A percentile compares a stretch with the other conserved stretches of the same genome.
These are phyloP conservation scores for Chloranthus sessilifolius DNA, from an alignment of 164 flowering plant species.

Conservation along the genomic window DNA sequence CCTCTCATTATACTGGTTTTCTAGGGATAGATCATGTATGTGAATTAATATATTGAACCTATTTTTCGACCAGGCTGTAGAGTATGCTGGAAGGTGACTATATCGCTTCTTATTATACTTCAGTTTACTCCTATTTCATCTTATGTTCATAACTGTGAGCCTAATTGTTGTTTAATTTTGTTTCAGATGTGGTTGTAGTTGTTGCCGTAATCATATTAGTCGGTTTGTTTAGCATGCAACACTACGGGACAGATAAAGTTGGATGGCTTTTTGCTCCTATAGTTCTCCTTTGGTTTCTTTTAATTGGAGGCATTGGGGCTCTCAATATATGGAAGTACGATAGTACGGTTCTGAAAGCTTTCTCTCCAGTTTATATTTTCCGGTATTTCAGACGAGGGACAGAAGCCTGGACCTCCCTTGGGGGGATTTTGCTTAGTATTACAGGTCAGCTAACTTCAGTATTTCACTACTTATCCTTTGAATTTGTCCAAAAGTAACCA, in stretches of 20 bases:
- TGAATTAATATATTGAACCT: too few species aligned
- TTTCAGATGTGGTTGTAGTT: slow-evolving; percentile 76
- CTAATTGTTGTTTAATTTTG: slow-evolving; percentile 6
- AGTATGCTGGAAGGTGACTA: too few species aligned
- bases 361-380: slow-evolving; percentile 76
- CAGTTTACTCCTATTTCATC: too few species aligned
- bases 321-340: slow-evolving; percentile 84
- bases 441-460: slow-evolving; percentile 46
- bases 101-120: too few species aligned
- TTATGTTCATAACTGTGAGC: too few species aligned
- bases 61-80: too few species aligned
- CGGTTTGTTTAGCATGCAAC: slow-evolving; percentile 94
- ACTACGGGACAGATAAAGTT: slow-evolving; percentile 89
- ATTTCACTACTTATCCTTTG: neutral
- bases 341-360: slow-evolving; percentile 66
- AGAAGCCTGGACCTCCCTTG: slow-evolving; percentile 75
- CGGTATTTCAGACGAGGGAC: slow-evolving; percentile 62
- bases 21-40: too few species aligned
- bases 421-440: slow-evolving; percentile 93
- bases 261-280: slow-evolving; percentile 98
- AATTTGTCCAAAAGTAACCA: too few species aligned
- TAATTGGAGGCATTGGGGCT: slow-evolving; percentile 87
- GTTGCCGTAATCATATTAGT: slow-evolving; percentile 75
- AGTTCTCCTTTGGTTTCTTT: slow-evolving; percentile 88
- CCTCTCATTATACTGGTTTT: too few species aligned